These are phyloP conservation scores for Helichrysum umbraculigerum DNA, from an alignment of 129 eudicot species.

Conservation along the genomic window DNA sequence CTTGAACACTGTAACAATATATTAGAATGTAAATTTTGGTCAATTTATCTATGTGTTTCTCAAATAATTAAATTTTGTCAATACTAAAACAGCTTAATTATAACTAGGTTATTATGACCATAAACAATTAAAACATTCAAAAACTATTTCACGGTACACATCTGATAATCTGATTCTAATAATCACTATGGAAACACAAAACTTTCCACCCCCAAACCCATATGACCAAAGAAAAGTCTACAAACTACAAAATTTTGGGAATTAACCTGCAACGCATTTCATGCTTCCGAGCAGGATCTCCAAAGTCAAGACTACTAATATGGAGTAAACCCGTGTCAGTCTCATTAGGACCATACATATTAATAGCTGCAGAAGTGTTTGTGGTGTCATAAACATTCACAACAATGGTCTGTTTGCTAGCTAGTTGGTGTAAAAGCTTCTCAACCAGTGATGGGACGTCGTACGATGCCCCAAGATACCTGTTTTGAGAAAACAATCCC, in stretches of 20 bases:
- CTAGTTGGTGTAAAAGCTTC: conserved; percentile 85
- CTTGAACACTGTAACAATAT: not conserved
- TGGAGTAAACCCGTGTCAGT: conserved; percentile 61
- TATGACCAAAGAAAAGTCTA: not conserved
- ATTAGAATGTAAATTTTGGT: not conserved
- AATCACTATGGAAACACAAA: not conserved
- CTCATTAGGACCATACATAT: conserved; percentile 69
- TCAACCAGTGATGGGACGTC: conserved; percentile 86
- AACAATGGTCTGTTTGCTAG: conserved; percentile 85
- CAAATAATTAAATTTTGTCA: not conserved
- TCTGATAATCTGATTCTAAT: too few species aligned
- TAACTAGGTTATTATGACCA: not conserved
- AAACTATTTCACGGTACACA: too few species aligned
- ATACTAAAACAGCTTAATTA: not conserved
- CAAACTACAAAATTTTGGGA: not conserved
- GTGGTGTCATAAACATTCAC: conserved; percentile 91
- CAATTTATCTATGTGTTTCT: not conserved
- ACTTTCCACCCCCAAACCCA: not conserved
- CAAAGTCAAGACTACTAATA: conserved; percentile 73
- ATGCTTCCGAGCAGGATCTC: conserved; percentile 85
- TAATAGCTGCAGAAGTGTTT: conserved; percentile 48
- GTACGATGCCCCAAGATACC: conserved; percentile 86
- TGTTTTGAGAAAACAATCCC: conserved; percentile 16
- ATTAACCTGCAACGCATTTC: conserved; percentile 96
- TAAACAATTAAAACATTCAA: not conserved